Conservation (phyloP, 2,329 filamentous ascomycete species). For the Exophiala oligosperma region DNA sequence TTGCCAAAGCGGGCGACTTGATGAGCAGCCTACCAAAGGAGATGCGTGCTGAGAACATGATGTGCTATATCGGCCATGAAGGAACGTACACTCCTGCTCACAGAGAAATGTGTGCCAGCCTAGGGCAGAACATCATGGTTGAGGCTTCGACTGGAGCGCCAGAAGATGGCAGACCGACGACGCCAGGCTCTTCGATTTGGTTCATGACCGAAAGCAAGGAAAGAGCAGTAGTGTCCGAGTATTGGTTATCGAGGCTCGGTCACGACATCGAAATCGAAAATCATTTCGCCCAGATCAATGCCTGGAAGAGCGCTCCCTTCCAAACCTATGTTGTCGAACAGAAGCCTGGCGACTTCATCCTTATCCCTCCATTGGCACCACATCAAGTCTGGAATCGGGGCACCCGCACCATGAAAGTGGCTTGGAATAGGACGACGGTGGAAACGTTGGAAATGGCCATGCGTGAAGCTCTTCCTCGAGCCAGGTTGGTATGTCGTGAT, state of each 20-base stretch:
- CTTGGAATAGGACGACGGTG: slow-evolving; percentile 93
- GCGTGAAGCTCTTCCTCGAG: slow-evolving; percentile 82
- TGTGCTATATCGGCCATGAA: slow-evolving; percentile 98
- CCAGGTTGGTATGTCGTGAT: slow-evolving; percentile 88
- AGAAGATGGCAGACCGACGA: slow-evolving; percentile 68
- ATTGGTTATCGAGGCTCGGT: slow-evolving; percentile 87
- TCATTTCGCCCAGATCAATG: slow-evolving; percentile 92
- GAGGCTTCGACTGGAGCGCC: slow-evolving; percentile 70
- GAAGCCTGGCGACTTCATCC: slow-evolving; percentile 83
- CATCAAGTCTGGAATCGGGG: slow-evolving; percentile 99
- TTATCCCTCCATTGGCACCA: slow-evolving; percentile 87
- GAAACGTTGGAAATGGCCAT: slow-evolving; percentile 87
- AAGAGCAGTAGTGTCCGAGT: slow-evolving; percentile 84
- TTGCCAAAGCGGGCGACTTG: slow-evolving; percentile 78
- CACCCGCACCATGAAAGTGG: slow-evolving; percentile 93
- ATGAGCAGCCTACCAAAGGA: slow-evolving; percentile 87
- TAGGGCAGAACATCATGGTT: slow-evolving; percentile 98
- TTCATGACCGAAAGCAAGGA: slow-evolving; percentile 98
- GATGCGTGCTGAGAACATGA: slow-evolving; percentile 93
- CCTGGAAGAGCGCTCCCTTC: slow-evolving; percentile 93
- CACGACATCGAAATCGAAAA: slow-evolving; percentile 97
- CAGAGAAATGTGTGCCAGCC: slow-evolving; percentile 93
- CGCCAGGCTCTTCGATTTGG: slow-evolving; percentile 89
- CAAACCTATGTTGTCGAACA: slow-evolving; percentile 93
- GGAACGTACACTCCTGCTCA: slow-evolving; percentile 95